A percentile compares a stretch with the other conserved stretches of the same genome.
phyloP scores from a whole-genome alignment of 352 stramenopile genomes.

The Phytophthora foliorum region DNA sequence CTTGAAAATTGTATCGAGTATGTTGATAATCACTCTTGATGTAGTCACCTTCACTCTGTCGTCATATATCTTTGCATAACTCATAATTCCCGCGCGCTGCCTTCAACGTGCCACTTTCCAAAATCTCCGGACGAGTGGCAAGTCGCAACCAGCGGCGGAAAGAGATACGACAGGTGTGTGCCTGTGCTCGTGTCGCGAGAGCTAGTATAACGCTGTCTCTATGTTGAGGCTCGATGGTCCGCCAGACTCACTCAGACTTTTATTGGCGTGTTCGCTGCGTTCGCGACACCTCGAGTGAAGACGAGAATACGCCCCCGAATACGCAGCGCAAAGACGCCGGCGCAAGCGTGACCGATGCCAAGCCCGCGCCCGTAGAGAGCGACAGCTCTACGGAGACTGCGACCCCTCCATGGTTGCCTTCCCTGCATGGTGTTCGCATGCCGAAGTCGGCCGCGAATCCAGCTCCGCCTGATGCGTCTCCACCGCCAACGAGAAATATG shows the following conservation, averaged over 20 bases:
- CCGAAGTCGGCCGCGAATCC: neutral
- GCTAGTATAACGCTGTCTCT: neutral
- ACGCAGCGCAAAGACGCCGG: neutral
- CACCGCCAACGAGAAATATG: neutral
- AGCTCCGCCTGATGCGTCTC: neutral
- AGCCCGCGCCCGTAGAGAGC: neutral
- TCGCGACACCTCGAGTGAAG: neutral
- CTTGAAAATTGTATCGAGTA: conserved; percentile 15
- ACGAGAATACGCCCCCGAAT: conserved; percentile 14
- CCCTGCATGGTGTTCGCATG: neutral
- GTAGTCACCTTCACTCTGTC: neutral
- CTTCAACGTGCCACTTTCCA: conserved; percentile 1
- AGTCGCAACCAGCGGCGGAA: neutral
- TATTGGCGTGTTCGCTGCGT: conserved; percentile 8
- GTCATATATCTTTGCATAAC: conserved; percentile 1
- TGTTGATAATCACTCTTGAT: neutral
- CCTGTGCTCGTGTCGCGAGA: too few relatives aligned
- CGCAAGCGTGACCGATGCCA: neutral
- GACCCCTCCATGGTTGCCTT: neutral
- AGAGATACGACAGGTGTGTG: too few relatives aligned
- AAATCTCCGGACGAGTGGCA: neutral
- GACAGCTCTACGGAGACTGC: neutral
- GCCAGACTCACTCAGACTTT: neutral
- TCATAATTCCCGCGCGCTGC: neutral
- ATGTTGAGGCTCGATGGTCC: neutral